Percentiles rank a stretch among this genome's conserved stretches.
These are phyloP conservation scores for Leucaena leucocephala DNA, from an alignment of 306 rosid genomes.

Conservation along the genomic window DNA sequence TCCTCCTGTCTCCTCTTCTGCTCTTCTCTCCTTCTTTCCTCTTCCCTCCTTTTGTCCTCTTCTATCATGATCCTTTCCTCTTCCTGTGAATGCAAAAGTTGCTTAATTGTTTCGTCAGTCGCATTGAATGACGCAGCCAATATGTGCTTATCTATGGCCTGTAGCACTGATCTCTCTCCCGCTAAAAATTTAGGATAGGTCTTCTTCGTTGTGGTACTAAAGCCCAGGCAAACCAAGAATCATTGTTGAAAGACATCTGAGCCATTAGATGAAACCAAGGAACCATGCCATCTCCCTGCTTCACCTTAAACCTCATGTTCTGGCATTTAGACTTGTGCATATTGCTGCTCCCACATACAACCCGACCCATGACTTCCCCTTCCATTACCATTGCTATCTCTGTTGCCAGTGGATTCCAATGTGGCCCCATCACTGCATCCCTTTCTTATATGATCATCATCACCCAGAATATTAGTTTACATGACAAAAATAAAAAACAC, in stretches of 20 bases:
- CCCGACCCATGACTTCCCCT: conserved; percentile 76
- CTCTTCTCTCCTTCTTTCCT: not conserved
- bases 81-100: conserved; percentile 47
- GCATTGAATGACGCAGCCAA: conserved; percentile 75
- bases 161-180: conserved; percentile 64
- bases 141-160: conserved; percentile 49
- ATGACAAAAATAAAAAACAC: not conserved
- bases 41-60: not conserved
- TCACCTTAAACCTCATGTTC: conserved; percentile 65
- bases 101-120: conserved; percentile 45
- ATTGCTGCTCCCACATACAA: conserved; percentile 56
- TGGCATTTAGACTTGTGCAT: conserved; percentile 41
- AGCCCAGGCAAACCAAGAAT: conserved; percentile 75
- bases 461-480: not conserved
- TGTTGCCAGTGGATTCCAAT: conserved; percentile 79
- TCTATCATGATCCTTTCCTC: not conserved
- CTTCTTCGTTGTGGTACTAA: conserved; percentile 58
- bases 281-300: conserved; percentile 71
- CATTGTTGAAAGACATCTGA: conserved; percentile 75
- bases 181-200: conserved; percentile 74
- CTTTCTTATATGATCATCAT: conserved; percentile 34
- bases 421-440: conserved; percentile 95
- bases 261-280: conserved; percentile 87
- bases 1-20: not conserved
- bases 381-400: conserved; percentile 67